phyloP scores from a whole-genome alignment of 2,329 filamentous ascomycete genomes.

The Epicoccum sorghinum region DNA sequence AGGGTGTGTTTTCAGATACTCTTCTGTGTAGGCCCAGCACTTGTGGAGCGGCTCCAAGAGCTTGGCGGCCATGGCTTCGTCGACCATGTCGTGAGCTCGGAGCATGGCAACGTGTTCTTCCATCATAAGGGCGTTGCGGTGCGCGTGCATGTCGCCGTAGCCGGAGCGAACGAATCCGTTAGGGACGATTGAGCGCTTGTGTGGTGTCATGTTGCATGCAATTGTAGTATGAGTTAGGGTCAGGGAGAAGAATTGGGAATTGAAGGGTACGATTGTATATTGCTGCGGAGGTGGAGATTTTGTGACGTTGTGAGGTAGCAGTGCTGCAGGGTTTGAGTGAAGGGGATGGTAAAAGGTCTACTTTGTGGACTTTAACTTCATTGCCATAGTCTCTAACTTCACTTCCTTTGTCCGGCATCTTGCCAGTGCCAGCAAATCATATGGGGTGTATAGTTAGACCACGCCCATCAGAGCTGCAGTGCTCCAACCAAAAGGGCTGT shows the following conservation, averaged over 20 bases:
- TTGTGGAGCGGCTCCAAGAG: slow-evolving; percentile 18
- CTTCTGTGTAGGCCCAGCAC: slow-evolving; percentile 17
- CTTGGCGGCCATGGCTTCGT: slow-evolving; percentile 17
- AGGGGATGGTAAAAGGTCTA: no score
- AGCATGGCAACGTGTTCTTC: slow-evolving; percentile 16
- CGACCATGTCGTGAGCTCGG: slow-evolving; percentile 12
- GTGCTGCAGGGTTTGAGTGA: no score
- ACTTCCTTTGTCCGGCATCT: neutral
- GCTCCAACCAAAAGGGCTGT: no score
- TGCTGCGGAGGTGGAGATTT: neutral
- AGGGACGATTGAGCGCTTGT: neutral
- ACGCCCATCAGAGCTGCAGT: no score
- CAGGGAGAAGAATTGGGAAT: no score
- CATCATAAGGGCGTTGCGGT: slow-evolving; percentile 22
- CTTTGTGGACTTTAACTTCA: no score
- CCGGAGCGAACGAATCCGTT: slow-evolving; percentile 13
- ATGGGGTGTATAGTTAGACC: no score
- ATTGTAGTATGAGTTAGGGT: no score
- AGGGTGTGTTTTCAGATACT: slow-evolving; percentile 20
- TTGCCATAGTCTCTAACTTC: no score
- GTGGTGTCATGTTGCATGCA: neutral
- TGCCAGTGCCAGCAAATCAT: no score
- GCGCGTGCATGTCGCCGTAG: slow-evolving; percentile 27
- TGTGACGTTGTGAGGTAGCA: neutral
- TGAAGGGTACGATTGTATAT: no score